Conservation (phyloP, 345 rosid genomes). For the Citrus unshiu region DNA sequence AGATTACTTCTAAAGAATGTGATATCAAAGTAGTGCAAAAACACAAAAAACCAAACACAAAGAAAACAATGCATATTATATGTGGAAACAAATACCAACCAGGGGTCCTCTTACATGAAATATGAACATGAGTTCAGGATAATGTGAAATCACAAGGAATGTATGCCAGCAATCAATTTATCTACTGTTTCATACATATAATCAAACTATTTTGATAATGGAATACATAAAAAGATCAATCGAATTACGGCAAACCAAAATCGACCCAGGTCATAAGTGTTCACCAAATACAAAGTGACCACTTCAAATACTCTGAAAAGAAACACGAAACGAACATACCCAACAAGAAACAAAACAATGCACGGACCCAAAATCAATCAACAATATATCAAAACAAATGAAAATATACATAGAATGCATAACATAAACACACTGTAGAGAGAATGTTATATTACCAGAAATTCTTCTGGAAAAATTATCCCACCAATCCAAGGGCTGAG, state of each 20-base stretch:
- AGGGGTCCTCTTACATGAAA: not conserved
- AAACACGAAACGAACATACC: not conserved
- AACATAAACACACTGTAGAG: not conserved
- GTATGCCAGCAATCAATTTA: constrained; percentile 1
- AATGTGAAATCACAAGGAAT: constrained; percentile 12
- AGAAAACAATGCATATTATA: not conserved
- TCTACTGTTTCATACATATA: not conserved
- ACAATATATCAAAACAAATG: constrained; percentile 4
- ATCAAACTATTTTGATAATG: not conserved
- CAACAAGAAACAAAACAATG: constrained; percentile 15
- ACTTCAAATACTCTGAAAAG: constrained; percentile 11
- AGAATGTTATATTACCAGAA: constrained; percentile 40
- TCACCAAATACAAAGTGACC: constrained; percentile 4
- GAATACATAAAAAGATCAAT: constrained; percentile 4
- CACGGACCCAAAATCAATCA: constrained; percentile 11
- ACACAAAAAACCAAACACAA: not conserved
- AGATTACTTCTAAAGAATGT: not conserved
- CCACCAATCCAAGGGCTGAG: constrained; percentile 63
- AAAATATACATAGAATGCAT: not conserved
- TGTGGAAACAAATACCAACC: not conserved
- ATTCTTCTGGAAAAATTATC: constrained; percentile 67
- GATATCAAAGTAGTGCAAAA: not conserved
- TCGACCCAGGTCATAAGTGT: constrained; percentile 20
- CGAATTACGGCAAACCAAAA: constrained; percentile 19
- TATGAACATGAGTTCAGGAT: not conserved